phyloP scores from a whole-genome alignment of 371 early-diverging fungal species.

The Zopfochytrium polystomum region DNA sequence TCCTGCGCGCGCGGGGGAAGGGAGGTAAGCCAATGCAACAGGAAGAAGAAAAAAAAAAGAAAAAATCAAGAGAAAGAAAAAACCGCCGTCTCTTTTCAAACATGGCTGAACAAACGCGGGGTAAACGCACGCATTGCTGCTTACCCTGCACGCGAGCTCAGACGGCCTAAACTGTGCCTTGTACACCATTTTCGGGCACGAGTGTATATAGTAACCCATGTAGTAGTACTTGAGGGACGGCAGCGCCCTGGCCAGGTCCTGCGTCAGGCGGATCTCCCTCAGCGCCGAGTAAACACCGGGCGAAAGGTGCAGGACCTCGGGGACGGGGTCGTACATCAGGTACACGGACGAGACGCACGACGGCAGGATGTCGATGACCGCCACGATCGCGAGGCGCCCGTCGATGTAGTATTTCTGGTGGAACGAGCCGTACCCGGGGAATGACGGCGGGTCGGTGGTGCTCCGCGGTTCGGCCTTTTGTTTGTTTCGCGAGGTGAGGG shows the following conservation, averaged over 20 bases:
- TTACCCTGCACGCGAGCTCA: conserved; percentile 60
- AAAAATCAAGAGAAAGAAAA: not conserved
- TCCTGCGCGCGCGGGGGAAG: no score
- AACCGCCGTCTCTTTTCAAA: not conserved
- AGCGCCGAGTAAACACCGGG: conserved; percentile 84
- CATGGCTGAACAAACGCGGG: not conserved
- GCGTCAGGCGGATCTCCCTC: conserved; percentile 66
- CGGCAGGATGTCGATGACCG: conserved; percentile 88
- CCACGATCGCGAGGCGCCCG: conserved; percentile 75
- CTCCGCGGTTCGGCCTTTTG: no score
- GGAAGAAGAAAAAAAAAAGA: conserved; percentile 1
- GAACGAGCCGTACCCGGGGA: conserved; percentile 69
- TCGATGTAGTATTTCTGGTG: conserved; percentile 82
- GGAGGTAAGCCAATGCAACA: not conserved
- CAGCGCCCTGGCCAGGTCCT: conserved; percentile 29
- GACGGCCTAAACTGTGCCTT: conserved; percentile 85
- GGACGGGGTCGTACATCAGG: conserved; percentile 77
- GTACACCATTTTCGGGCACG: conserved; percentile 89
- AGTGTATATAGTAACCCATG: conserved; percentile 85
- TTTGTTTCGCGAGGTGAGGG: no score
- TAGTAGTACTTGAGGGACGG: conserved; percentile 72
- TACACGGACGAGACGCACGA: conserved; percentile 88
- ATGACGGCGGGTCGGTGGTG: conserved; percentile 2
- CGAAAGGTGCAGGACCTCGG: conserved; percentile 65
- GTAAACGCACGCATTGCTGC: not conserved